A percentile compares a stretch with the other conserved stretches of the same genome.
Conservation (phyloP, 345 rosid genomes). For the Hibiscus mutabilis region DNA sequence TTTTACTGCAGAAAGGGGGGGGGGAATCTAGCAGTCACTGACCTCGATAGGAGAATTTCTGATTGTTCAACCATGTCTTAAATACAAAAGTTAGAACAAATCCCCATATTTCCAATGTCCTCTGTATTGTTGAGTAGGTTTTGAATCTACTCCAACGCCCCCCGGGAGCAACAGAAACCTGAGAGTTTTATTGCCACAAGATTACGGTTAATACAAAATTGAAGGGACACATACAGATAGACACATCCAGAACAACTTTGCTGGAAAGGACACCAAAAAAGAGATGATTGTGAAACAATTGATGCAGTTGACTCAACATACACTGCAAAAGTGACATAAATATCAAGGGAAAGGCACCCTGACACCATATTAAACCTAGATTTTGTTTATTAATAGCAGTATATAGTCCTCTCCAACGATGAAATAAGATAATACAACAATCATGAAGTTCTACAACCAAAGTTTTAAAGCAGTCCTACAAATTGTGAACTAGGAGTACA, state of each 20-base stretch:
- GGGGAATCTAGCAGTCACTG: slow-evolving; percentile 7
- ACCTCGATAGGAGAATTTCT: slow-evolving; percentile 89
- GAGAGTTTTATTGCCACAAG: slow-evolving; percentile 15
- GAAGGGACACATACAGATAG: not conserved
- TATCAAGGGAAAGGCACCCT: not conserved
- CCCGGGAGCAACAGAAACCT: slow-evolving; percentile 96
- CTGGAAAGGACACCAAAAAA: not conserved
- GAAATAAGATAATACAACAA: not conserved
- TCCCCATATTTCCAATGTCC: slow-evolving; percentile 98
- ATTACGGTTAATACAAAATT: slow-evolving; percentile 1
- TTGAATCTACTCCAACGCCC: slow-evolving; percentile 97
- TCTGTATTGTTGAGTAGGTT: slow-evolving; percentile 86
- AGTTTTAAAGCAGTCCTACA: not conserved
- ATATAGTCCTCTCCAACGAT: not conserved
- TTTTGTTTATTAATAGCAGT: not conserved
- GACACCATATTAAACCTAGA: not conserved
- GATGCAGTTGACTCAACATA: not conserved
- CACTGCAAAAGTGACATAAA: not conserved
- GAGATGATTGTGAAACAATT: not conserved
- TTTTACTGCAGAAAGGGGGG: not conserved
- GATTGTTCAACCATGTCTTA: slow-evolving; percentile 76
- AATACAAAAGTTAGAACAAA: slow-evolving; percentile 63
- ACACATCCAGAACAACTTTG: not conserved
- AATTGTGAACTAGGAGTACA: not conserved
- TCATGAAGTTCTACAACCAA: not conserved